A percentile compares a stretch with the other conserved stretches of the same genome.
phyloP scores from a whole-genome alignment of 139 green algal species.

The Nannochloris sp. region DNA sequence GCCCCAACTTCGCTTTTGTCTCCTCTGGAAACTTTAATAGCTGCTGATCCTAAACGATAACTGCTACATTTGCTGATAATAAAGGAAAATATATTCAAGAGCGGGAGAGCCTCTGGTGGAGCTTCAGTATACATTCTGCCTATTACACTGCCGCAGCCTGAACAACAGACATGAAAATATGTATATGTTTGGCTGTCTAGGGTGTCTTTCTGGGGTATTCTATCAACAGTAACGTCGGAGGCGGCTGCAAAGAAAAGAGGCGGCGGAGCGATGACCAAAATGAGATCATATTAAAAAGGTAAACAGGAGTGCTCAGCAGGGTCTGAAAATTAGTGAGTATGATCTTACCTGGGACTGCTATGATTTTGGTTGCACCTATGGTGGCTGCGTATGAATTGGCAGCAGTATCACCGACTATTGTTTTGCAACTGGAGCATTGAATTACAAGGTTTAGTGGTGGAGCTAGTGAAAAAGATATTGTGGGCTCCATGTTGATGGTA shows the following conservation, averaged over 20 bases:
- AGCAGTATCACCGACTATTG: constrained; percentile 17
- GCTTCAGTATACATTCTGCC: constrained; percentile 15
- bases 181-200: background rate
- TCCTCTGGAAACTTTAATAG: background rate
- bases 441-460: constrained; percentile 2
- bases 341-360: constrained; percentile 1
- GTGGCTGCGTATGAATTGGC: constrained; percentile 13
- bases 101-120: background rate
- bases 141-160: constrained; percentile 1
- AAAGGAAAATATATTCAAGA: constrained; percentile 10
- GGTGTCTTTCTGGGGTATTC: background rate
- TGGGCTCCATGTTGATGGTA: too few relatives aligned
- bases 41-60: constrained; percentile 18
- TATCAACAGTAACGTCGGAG: constrained; percentile 15
- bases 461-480: too few relatives aligned
- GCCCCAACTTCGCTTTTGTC: background rate
- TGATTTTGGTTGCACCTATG: background rate
- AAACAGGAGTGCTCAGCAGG: too few relatives aligned
- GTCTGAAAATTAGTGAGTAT: too few relatives aligned
- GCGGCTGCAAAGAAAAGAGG: background rate
- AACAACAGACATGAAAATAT: constrained; percentile 13
- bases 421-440: constrained; percentile 13
- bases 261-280: too few relatives aligned
- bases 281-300: too few relatives aligned
- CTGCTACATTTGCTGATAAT: background rate